Percentiles rank a stretch among this genome's conserved stretches.
Conservation (phyloP, 331 rosid species). For the Prunus yedoensis region DNA sequence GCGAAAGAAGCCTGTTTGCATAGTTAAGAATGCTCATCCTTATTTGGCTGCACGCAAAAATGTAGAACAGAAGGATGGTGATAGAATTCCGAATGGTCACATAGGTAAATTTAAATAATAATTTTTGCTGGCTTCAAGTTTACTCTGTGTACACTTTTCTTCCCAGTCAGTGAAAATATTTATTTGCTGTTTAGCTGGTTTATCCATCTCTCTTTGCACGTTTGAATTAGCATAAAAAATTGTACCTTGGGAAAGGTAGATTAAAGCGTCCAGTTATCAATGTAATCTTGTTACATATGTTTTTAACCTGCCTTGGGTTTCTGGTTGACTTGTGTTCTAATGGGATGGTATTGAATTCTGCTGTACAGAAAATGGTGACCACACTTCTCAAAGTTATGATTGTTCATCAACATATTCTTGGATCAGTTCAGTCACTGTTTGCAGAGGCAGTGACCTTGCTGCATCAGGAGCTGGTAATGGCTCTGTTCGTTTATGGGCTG, state of each 20-base stretch:
- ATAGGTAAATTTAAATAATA: slow-evolving; percentile 41
- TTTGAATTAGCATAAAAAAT: background rate
- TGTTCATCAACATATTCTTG: slow-evolving; percentile 65
- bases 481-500: slow-evolving; percentile 70
- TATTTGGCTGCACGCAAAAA: slow-evolving; percentile 33
- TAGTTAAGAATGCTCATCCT: slow-evolving; percentile 79
- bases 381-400: slow-evolving; percentile 33
- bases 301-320: slow-evolving; percentile 3
- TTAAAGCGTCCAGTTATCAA: background rate
- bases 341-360: slow-evolving; percentile 22
- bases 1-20: slow-evolving; percentile 81
- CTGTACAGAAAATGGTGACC: slow-evolving; percentile 66
- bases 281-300: background rate
- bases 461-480: slow-evolving; percentile 97
- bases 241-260: background rate
- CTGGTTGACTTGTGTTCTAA: slow-evolving; percentile 14
- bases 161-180: background rate
- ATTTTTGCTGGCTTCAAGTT: background rate
- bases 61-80: slow-evolving; percentile 42
- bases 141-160: background rate
- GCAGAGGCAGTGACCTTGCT: slow-evolving; percentile 87
- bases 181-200: background rate
- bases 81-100: slow-evolving; percentile 58
- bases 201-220: background rate
- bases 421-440: slow-evolving; percentile 79